These are phyloP conservation scores for Carex arenaria DNA, from an alignment of 202 grass and related monocot species.

Conservation along the genomic window DNA sequence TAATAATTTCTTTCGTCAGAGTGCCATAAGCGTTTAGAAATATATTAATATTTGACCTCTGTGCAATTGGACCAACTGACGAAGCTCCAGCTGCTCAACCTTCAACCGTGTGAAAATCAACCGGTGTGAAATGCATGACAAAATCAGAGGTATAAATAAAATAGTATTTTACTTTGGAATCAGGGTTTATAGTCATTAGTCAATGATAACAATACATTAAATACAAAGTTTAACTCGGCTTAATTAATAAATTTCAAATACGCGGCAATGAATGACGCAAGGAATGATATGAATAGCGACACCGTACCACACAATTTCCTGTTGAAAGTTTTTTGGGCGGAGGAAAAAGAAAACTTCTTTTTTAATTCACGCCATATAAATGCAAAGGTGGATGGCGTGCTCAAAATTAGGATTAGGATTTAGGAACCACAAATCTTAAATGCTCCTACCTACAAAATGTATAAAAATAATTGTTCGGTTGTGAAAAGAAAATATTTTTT, in stretches of 20 bases:
- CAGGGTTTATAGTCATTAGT: neutral
- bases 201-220: neutral
- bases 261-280: neutral
- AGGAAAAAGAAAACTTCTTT: too few relatives aligned
- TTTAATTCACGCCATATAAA: too few relatives aligned
- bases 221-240: neutral
- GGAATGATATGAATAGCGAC: neutral
- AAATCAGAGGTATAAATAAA: neutral
- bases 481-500: too few relatives aligned
- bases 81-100: neutral
- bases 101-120: neutral
- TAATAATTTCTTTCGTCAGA: neutral
- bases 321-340: too few relatives aligned
- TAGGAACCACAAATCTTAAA: too few relatives aligned
- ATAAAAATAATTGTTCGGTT: too few relatives aligned
- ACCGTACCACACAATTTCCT: too few relatives aligned
- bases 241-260: neutral
- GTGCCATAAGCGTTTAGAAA: neutral
- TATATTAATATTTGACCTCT: constrained; percentile 1
- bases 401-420: too few relatives aligned
- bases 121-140: neutral
- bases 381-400: too few relatives aligned
- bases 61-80: neutral
- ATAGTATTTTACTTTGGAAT: neutral
- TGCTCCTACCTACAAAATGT: too few relatives aligned